Evolutionary conservation across 2,329 filamentous ascomycete genomes (phyloP).

Genomic region (Arthrobotrys megalospora): DNA sequence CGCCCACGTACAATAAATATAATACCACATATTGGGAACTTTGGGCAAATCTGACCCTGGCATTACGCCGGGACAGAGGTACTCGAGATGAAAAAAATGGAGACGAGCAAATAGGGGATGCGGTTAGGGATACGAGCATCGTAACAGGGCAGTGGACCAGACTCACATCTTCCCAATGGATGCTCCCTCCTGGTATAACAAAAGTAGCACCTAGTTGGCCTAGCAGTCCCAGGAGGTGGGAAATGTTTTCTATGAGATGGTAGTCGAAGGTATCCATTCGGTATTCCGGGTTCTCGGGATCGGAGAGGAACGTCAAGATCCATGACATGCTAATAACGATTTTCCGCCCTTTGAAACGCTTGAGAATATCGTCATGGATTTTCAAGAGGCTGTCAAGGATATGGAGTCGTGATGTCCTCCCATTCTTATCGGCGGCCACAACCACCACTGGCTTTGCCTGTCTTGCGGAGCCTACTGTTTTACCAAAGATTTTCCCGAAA

Average conservation of each 20-base stretch:
- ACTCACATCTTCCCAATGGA: slow-evolving; percentile 5
- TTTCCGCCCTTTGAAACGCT: neutral
- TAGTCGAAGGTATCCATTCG: neutral
- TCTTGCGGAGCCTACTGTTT: slow-evolving; percentile 19
- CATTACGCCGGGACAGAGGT: too few relatives aligned
- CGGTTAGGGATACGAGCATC: neutral
- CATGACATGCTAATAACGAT: slow-evolving; percentile 33
- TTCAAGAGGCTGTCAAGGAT: slow-evolving; percentile 11
- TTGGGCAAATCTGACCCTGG: too few relatives aligned
- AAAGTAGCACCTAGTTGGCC: neutral
- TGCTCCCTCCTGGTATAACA: neutral
- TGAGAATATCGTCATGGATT: slow-evolving; percentile 2
- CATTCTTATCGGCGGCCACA: neutral
- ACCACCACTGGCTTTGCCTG: slow-evolving; percentile 13
- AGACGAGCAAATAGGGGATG: too few relatives aligned
- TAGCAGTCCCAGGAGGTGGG: neutral
- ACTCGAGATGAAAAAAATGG: too few relatives aligned
- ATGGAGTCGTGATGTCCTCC: slow-evolving; percentile 16
- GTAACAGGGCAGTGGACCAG: neutral
- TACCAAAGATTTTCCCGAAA: slow-evolving; percentile 27
- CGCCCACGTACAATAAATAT: too few relatives aligned
- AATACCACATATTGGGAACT: too few relatives aligned
- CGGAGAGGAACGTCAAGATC: neutral
- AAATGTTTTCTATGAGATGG: neutral
- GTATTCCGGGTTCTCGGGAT: neutral